Base-by-base conservation (phyloP, 768 basidiomycete genomes). In the Daedaleopsis nitida region DNA sequence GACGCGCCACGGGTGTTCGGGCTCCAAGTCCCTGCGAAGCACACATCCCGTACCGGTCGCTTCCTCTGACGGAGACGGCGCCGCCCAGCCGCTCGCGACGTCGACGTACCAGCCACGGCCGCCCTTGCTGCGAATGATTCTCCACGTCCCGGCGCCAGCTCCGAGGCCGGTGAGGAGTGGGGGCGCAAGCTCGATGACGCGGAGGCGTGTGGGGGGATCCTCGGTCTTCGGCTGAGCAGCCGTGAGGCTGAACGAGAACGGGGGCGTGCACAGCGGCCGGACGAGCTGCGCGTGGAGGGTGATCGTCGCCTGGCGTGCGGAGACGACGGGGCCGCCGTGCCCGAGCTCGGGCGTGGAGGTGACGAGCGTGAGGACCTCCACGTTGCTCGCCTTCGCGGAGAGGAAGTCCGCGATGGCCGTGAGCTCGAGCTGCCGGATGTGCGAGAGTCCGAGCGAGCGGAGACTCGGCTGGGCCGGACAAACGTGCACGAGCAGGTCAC, bases 51-150 rank as follows among this genome's bases (percentile, higher is more conserved):
- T 75, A 14, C 63, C 63, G 57, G 17, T 52, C 50, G 27, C 53
- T 16, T 38, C 57, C 8, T 57, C 66, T 8, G 47, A 3, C 32
- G 38, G 39, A 2, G 58, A 21, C 60, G 81, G 75, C 3, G 83
- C 80, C 32, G 86, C 78, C 95, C 95, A 97, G 3, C 88, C 91
- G 62, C 86, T 87, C 23, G 91, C 91, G 0, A 88, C 84, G 72
- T 98, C 91, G 53, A 96, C 93, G 69, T 94, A 97, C 95, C 96
- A 98, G 4, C 94, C 95, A 23, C 96, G 77, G 1, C 94, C 89
- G 9, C 96, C 96, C 72, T 97, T 97, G 69, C 92, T 94, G 60
- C 86, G 81, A n/a, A 98, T 80, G 61, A 91, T 89, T 55, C 89
- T 83, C 96, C 96, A 99, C 34, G 89, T 77, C 5, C 88, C 91